A percentile compares a stretch with the other conserved stretches of the same genome.
Conservation (phyloP, 2,329 filamentous ascomycete genomes). For the Pseudogymnoascus sp. region DNA sequence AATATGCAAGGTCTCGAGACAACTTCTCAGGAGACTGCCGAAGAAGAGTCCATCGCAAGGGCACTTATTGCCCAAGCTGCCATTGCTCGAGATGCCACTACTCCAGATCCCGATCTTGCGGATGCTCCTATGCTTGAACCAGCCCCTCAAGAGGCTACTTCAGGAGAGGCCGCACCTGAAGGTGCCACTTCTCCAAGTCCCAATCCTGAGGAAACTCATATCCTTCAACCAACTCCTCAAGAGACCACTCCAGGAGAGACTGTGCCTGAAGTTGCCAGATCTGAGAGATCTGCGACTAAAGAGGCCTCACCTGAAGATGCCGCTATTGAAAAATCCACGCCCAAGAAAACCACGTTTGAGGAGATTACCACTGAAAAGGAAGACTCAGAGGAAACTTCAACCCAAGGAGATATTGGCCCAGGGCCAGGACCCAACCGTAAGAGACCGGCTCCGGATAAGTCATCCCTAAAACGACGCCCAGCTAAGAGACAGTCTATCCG, state of each 20-base stretch:
- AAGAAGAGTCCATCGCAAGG: background rate
- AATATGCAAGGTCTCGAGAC: background rate
- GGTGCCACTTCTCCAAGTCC: background rate
- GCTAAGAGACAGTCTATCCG: slow-evolving; percentile 5
- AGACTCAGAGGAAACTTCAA: background rate
- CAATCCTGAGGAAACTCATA: background rate
- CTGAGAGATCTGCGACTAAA: background rate
- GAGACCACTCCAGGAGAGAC: background rate
- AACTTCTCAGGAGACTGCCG: background rate
- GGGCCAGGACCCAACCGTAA: background rate
- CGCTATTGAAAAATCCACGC: background rate
- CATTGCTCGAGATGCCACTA: background rate
- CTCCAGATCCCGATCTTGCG: background rate
- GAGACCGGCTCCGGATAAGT: background rate
- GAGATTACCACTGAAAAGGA: background rate
- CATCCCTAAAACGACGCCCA: background rate
- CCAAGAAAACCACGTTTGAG: background rate
- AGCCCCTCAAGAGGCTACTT: background rate
- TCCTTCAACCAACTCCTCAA: background rate
- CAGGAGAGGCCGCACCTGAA: background rate
- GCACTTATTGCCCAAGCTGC: slow-evolving; percentile 1
- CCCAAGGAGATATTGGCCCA: background rate
- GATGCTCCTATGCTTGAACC: background rate
- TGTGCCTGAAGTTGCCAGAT: background rate
- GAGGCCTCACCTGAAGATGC: background rate